phyloP scores from a whole-genome alignment of 345 rosid genomes.

The Camelina sativa region DNA sequence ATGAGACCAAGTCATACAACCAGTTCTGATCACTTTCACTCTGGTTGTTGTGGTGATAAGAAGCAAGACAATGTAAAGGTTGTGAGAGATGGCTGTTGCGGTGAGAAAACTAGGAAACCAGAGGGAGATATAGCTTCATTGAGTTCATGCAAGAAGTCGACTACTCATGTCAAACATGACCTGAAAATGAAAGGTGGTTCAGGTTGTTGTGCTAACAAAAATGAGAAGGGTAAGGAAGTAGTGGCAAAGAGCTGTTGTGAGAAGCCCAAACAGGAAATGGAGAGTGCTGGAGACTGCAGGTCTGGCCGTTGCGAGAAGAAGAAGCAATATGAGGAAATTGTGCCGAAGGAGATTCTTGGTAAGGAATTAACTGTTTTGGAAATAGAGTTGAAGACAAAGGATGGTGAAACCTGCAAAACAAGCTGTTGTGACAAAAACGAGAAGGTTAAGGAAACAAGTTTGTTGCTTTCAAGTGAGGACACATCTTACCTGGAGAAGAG shows the following conservation, averaged over 20 bases:
- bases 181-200: constrained; percentile 34
- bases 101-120: constrained; percentile 24
- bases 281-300: constrained; percentile 17
- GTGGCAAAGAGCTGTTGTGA: constrained; percentile 36
- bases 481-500: constrained; percentile 6
- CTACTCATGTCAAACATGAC: constrained; percentile 30
- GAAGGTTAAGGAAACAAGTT: constrained; percentile 24
- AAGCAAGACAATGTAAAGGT: constrained; percentile 26
- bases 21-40: constrained; percentile 26
- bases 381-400: constrained; percentile 29
- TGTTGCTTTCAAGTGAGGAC: constrained; percentile 1
- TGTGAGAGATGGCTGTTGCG: constrained; percentile 32
- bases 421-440: constrained; percentile 37
- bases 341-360: constrained; percentile 4
- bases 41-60: constrained; percentile 43
- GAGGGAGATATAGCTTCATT: constrained; percentile 19
- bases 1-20: constrained; percentile 17
- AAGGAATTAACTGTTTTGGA: constrained; percentile 1
- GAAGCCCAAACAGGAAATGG: not conserved
- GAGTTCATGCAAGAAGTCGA: constrained; percentile 40
- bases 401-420: constrained; percentile 31
- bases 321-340: constrained; percentile 9
- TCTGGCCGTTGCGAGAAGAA: constrained; percentile 25
- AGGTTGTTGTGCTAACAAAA: constrained; percentile 32
- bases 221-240: constrained; percentile 23